phyloP scores from a whole-genome alignment of 768 basidiomycete genomes.

The Rhizopogon vinicolor region DNA sequence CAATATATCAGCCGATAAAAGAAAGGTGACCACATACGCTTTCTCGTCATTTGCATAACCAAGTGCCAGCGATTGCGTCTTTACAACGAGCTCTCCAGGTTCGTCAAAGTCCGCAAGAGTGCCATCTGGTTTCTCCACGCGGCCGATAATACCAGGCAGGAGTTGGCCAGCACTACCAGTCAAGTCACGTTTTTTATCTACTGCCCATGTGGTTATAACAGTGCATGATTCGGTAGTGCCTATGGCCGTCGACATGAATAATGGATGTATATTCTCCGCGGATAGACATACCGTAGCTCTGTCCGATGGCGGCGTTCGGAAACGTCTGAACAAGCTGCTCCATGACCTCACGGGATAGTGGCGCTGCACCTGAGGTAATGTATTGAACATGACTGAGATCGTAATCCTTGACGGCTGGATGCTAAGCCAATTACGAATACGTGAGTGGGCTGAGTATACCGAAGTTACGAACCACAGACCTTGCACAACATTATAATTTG shows the following conservation, averaged over 20 bases:
- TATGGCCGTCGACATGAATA: constrained; percentile 11
- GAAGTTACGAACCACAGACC: constrained; percentile 18
- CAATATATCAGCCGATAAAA: background rate
- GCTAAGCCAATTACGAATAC: constrained; percentile 15
- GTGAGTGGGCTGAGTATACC: background rate
- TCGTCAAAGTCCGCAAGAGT: constrained; percentile 52
- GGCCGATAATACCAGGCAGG: constrained; percentile 51
- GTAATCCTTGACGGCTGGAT: constrained; percentile 35
- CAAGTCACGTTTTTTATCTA: constrained; percentile 38
- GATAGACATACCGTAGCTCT: constrained; percentile 48
- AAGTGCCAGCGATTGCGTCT: constrained; percentile 55
- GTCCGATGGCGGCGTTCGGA: constrained; percentile 51
- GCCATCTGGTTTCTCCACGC: constrained; percentile 56
- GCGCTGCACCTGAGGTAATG: constrained; percentile 50
- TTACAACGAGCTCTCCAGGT: constrained; percentile 58
- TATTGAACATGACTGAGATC: constrained; percentile 35
- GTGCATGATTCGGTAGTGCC: constrained; percentile 65
- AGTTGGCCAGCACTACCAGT: constrained; percentile 56
- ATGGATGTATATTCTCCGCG: background rate
- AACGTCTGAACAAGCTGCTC: constrained; percentile 39
- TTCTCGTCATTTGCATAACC: constrained; percentile 53
- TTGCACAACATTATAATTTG: constrained; percentile 48
- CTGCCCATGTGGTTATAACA: constrained; percentile 43
- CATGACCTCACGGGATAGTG: constrained; percentile 49
- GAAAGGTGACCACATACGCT: constrained; percentile 41